phyloP scores from a whole-genome alignment of 2,329 filamentous ascomycete genomes.

The Colletotrichum cereale region DNA sequence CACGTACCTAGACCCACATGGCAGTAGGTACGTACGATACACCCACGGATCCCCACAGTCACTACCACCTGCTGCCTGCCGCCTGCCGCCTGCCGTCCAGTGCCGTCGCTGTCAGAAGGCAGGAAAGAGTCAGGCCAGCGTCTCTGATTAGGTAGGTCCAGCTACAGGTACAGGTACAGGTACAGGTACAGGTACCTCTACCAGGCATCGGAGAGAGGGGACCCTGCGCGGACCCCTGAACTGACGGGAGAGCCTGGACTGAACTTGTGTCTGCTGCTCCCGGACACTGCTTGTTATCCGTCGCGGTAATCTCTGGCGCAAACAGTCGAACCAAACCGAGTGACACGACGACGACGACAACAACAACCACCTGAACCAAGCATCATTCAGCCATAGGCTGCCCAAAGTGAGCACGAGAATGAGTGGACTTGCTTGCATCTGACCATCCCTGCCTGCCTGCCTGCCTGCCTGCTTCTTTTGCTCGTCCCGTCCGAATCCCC shows the following conservation, averaged over 20 bases:
- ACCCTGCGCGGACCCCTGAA: conserved; percentile 22
- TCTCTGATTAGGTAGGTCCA: too few species aligned
- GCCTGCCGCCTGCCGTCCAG: conserved; percentile 5
- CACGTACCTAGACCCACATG: background rate
- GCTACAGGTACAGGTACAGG: too few species aligned
- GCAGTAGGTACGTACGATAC: background rate
- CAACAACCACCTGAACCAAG: background rate
- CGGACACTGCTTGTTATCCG: background rate
- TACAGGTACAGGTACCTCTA: too few species aligned
- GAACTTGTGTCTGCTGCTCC: conserved; percentile 12
- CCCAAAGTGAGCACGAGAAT: background rate
- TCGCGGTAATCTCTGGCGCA: background rate
- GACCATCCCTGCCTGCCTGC: background rate
- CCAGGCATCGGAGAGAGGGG: too few species aligned
- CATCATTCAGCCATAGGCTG: background rate
- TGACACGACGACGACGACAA: too few species aligned
- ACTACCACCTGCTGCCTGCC: background rate
- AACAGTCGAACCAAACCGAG: background rate
- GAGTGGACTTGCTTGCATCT: conserved; percentile 3
- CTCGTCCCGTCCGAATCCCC: background rate
- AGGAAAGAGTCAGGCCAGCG: background rate
- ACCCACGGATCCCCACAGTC: background rate
- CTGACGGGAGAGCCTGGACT: too few species aligned
- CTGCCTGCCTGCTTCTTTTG: background rate
- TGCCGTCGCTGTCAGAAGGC: background rate